Base-by-base conservation (phyloP, 306 rosid species). In the Trifolium dubium region DNA sequence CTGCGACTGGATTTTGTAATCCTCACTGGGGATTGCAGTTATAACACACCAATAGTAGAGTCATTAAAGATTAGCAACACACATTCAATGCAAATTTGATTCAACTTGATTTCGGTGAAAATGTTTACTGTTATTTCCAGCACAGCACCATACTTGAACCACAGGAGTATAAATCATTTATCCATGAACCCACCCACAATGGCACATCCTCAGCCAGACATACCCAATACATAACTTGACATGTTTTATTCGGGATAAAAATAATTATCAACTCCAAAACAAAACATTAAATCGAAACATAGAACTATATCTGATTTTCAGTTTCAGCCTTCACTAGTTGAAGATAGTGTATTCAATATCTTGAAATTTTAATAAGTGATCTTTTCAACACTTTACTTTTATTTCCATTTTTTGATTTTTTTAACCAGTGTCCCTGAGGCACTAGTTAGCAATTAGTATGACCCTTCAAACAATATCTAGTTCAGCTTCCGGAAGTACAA, bases 1-100 rank as follows among this genome's bases (percentile, higher is more conserved):
- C 41, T 8, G 31, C 8, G 19, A 1, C 54, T 49, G 12, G 13
- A 32, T 28, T n/a, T 14, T 35, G 18, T 71, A 12, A 35, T 10
- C 13, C 30, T 70, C 18, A 15, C 43, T 8, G 44, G 10, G 49
- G 5, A 17, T 35, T 34, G 64, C 31, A 19, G 47, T 34, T 29
- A 56, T 34, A 40, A 53, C 31, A 29, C 30, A 30, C 68, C 13
- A 64, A 46, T 31, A 43, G 10, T 64, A 44, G 69, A 56, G 53
- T 34, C 60, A 8, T 4, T 14, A 18, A 44, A 58, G 34, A 49
- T 34, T n/a, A 47, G 50, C 14, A 44, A 44, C 34, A 55, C 14
- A 34, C 62, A 55, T 55, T 55, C 62, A 55, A 55, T 55, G 62
- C 62, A 55, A 55, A 55, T 55, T 55, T 55, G n/a, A 55, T 55